Conservation (phyloP, 371 early-diverging fungal genomes). For the Mucor circinelloides region DNA sequence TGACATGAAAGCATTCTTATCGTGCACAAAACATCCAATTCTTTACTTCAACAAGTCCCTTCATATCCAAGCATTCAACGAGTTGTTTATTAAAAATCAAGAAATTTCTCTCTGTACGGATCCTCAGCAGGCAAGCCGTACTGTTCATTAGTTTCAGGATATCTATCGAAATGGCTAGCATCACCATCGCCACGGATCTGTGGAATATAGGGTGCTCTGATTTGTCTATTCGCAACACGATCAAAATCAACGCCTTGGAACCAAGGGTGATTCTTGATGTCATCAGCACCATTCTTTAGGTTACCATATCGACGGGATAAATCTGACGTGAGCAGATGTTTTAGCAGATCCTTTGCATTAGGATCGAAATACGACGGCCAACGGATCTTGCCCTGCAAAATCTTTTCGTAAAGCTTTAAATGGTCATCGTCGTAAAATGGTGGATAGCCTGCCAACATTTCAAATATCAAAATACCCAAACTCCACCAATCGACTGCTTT, state of each 20-base stretch:
- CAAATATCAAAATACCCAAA: conserved; percentile 95
- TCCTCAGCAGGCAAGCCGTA: conserved; percentile 46
- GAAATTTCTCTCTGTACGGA: conserved; percentile 40
- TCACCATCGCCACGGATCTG: conserved; percentile 86
- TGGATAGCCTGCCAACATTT: conserved; percentile 89
- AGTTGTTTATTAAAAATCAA: conserved; percentile 30
- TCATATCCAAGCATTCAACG: not conserved
- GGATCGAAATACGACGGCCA: conserved; percentile 94
- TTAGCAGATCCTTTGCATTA: conserved; percentile 87
- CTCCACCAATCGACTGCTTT: conserved; percentile 99
- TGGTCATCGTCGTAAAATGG: conserved; percentile 98
- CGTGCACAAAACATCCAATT: too few species aligned
- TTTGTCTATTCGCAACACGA: conserved; percentile 69
- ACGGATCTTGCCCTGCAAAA: conserved; percentile 82
- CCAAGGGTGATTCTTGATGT: conserved; percentile 95
- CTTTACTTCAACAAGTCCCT: not conserved
- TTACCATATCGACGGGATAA: conserved; percentile 92
- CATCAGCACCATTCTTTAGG: conserved; percentile 83
- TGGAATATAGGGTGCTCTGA: conserved; percentile 92
- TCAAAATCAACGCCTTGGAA: conserved; percentile 94
- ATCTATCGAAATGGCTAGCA: conserved; percentile 92
- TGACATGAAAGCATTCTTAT: too few species aligned
- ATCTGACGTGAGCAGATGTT: conserved; percentile 85
- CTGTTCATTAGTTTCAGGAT: conserved; percentile 76
- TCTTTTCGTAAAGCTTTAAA: conserved; percentile 93